These are phyloP conservation scores for Hygrophila difformis DNA, from an alignment of 257 asterid genomes.

Conservation along the genomic window DNA sequence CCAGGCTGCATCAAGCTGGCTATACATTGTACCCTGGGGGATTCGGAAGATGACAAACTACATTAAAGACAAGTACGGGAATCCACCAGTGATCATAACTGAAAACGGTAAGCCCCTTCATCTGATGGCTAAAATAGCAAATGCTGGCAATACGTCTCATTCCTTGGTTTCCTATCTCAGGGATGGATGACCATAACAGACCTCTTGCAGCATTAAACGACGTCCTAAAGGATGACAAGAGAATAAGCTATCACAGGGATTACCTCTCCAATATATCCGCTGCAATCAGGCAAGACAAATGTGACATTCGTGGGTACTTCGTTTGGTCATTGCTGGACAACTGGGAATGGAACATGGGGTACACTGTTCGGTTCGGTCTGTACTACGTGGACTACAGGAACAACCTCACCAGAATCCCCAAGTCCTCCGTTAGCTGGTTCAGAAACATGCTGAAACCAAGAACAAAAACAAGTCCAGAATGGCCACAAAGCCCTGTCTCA, in stretches of 20 bases:
- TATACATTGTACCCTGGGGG: constrained; percentile 84
- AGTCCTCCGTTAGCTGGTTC: constrained; percentile 75
- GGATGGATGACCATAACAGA: constrained; percentile 69
- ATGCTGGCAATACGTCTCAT: background rate
- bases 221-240: constrained; percentile 54
- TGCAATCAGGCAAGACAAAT: constrained; percentile 77
- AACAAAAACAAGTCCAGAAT: constrained; percentile 4
- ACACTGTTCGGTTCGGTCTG: constrained; percentile 69
- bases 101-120: constrained; percentile 52
- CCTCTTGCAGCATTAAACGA: constrained; percentile 21
- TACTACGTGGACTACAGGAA: constrained; percentile 76
- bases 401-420: constrained; percentile 73
- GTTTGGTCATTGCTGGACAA: constrained; percentile 88
- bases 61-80: constrained; percentile 56
- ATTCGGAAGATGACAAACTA: constrained; percentile 56
- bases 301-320: constrained; percentile 67
- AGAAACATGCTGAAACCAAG: constrained; percentile 33
- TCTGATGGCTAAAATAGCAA: background rate
- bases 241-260: constrained; percentile 62
- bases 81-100: constrained; percentile 65
- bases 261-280: constrained; percentile 80
- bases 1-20: constrained; percentile 75
- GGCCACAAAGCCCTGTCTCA: background rate
- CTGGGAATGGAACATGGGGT: constrained; percentile 97
- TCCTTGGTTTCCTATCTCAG: constrained; percentile 25